These are phyloP conservation scores for Trichophyton simii DNA, from an alignment of 2,329 filamentous ascomycete species.

Conservation along the genomic window DNA sequence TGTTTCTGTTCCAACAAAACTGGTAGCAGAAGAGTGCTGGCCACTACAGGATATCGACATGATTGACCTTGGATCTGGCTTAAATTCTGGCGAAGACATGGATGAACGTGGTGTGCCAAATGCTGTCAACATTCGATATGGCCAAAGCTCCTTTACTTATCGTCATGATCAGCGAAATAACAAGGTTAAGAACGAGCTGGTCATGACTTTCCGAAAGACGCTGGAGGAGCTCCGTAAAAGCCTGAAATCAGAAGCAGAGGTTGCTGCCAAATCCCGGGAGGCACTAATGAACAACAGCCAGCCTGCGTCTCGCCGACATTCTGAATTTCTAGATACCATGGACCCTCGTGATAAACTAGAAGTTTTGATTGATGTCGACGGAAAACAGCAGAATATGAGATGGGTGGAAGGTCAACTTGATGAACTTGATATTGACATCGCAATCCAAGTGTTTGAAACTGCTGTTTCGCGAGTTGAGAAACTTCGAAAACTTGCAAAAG, in stretches of 20 bases:
- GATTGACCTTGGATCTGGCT: constrained; percentile 59
- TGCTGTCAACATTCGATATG: constrained; percentile 81
- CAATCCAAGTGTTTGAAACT: constrained; percentile 74
- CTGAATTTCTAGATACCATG: constrained; percentile 64
- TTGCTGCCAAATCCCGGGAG: constrained; percentile 70
- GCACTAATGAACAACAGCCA: constrained; percentile 72
- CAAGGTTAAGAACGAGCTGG: constrained; percentile 63
- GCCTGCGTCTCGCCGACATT: constrained; percentile 57
- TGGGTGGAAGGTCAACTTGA: constrained; percentile 95
- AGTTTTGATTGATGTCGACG: constrained; percentile 88
- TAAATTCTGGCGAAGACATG: constrained; percentile 28
- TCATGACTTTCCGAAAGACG: constrained; percentile 84
- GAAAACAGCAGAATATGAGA: constrained; percentile 87
- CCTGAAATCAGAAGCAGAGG: constrained; percentile 73
- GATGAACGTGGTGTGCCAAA: constrained; percentile 56
- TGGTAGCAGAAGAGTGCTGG: constrained; percentile 92
- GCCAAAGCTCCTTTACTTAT: constrained; percentile 87
- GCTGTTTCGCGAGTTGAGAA: constrained; percentile 77
- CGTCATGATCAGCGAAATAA: constrained; percentile 71
- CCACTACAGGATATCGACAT: constrained; percentile 84
- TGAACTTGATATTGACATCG: constrained; percentile 90
- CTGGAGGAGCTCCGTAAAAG: constrained; percentile 83
- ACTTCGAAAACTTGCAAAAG: constrained; percentile 63
- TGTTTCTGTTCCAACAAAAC: constrained; percentile 47
- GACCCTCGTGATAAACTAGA: constrained; percentile 59